A percentile compares a stretch with the other conserved stretches of the same genome.
These are phyloP conservation scores for Obba rivulosa DNA, from an alignment of 768 basidiomycete species.

Conservation along the genomic window DNA sequence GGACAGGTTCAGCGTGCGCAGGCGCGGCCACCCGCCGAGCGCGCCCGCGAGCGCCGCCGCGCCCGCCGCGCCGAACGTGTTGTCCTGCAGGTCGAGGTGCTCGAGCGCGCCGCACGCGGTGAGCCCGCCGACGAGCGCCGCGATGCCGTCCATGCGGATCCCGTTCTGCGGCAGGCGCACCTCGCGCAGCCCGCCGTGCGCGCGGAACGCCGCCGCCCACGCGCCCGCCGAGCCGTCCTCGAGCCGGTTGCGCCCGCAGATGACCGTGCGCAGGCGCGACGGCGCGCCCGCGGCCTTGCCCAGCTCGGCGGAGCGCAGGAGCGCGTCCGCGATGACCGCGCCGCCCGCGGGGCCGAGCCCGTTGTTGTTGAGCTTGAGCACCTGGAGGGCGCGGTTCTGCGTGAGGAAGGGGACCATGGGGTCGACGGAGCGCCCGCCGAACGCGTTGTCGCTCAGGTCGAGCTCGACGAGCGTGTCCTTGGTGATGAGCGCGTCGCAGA, in stretches of 20 bases:
- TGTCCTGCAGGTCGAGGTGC: constrained; percentile 89
- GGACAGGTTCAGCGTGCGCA: constrained; percentile 82
- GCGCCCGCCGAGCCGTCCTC: constrained; percentile 81
- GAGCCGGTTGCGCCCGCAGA: constrained; percentile 95
- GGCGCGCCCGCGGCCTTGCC: constrained; percentile 59
- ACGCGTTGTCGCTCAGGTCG: constrained; percentile 93
- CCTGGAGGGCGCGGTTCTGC: constrained; percentile 73
- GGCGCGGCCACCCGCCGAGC: constrained; percentile 61
- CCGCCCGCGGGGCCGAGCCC: constrained; percentile 92
- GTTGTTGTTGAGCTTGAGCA: constrained; percentile 93
- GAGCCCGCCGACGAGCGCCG: constrained; percentile 71
- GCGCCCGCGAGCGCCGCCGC: constrained; percentile 56
- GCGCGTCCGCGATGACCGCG: constrained; percentile 75
- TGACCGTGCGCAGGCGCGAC: constrained; percentile 71
- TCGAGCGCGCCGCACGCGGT: constrained; percentile 59
- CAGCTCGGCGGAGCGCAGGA: constrained; percentile 68
- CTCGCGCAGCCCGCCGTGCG: constrained; percentile 75
- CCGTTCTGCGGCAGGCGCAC: constrained; percentile 98
- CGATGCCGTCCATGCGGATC: constrained; percentile 89
- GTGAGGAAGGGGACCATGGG: constrained; percentile 89
- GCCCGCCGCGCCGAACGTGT: constrained; percentile 63
- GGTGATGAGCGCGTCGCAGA: constrained; percentile 82
- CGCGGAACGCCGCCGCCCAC: constrained; percentile 87
- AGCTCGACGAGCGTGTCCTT: constrained; percentile 81
- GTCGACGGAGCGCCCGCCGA: constrained; percentile 91